These are phyloP conservation scores for Leishmania gerbilli DNA, from an alignment of 208 protist species.

Conservation along the genomic window DNA sequence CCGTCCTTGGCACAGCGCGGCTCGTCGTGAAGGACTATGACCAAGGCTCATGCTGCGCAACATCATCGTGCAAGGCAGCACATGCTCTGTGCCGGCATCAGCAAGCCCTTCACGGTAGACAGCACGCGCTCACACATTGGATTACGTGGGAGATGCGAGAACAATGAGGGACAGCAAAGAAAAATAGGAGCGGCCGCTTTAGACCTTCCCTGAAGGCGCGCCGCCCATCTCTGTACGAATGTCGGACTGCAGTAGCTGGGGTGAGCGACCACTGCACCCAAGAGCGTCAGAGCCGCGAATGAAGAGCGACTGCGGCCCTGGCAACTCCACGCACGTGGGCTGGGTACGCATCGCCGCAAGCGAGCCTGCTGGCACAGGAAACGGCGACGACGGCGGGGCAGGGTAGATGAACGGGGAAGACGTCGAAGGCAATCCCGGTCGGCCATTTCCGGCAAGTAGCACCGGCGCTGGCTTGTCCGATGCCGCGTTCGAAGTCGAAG, in stretches of 20 bases:
- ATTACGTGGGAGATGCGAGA: not conserved
- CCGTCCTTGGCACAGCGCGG: not conserved
- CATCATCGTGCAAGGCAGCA: conserved; percentile 9
- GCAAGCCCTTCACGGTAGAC: not conserved
- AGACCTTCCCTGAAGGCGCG: not conserved
- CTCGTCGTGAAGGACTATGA: not conserved
- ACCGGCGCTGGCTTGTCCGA: not conserved
- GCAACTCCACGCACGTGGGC: conserved; percentile 27
- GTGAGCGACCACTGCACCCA: conserved; percentile 22
- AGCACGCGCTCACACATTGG: not conserved
- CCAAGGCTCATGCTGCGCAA: not conserved
- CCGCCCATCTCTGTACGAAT: not conserved
- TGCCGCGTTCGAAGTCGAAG: not conserved
- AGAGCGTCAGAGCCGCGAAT: conserved; percentile 12
- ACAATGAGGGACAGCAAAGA: not conserved
- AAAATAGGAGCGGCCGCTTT: not conserved
- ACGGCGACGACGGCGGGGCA: not conserved
- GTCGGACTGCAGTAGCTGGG: not conserved
- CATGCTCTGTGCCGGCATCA: not conserved
- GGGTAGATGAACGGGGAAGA: conserved; percentile 1
- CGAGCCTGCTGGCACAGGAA: not conserved
- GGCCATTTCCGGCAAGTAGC: not conserved
- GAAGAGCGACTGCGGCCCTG: conserved; percentile 33
- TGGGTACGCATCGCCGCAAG: conserved; percentile 8
- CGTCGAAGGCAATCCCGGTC: not conserved